Evolutionary conservation across 139 green algal genomes (phyloP), one percentile per base, ranked within the genome.

Genomic region (Diplosphaera chodatii): DNA sequence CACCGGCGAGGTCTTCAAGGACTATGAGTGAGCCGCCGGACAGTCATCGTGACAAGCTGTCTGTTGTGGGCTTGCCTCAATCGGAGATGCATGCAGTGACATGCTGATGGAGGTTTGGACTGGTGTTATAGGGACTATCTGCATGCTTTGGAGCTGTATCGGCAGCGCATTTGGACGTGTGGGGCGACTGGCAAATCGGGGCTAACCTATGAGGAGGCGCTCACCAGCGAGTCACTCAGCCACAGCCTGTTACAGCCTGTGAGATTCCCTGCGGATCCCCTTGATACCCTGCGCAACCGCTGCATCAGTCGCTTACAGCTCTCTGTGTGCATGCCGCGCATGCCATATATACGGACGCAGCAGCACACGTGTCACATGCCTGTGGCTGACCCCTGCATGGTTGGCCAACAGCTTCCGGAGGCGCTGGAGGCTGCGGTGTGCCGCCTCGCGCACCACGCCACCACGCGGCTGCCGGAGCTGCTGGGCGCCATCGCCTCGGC

Each of bases 131-230:
- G 81, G 67, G 76, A 79, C 0, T 92, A 85, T 31, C 32, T 81
- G 18, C 59, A 67, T 18, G 68, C 73, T 56, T 66, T 84, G 31
- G 64, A 71, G 15, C 22, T 74, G 29, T 94, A 95, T 75, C 56
- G 79, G 4, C 64, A 79, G 55, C 78, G 83, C 4, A 4, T 78
- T 4, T 94, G 89, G 89, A 66, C 71, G 2, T 92, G 88, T 70
- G 72, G 77, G 3, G 75, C 77, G 27, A 89, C 78, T 1, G 84
- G 86, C 32, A 78, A 76, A 5, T 40, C 23, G 6, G 80, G 77
- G 8, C 63, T 94, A 31, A 95, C 87, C 0, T 95, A 85, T 40
- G 85, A 94, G 55, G 80, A 93, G 73, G 87, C 87, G 1, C 69
- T 90, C 4, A 30, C 77, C 15, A 78, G 66, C 29, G 87, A 77